Evolutionary conservation across 148 eudicot species (phyloP), one percentile per base, ranked within the genome.

Genomic region (Vaccinium myrtillus): DNA sequence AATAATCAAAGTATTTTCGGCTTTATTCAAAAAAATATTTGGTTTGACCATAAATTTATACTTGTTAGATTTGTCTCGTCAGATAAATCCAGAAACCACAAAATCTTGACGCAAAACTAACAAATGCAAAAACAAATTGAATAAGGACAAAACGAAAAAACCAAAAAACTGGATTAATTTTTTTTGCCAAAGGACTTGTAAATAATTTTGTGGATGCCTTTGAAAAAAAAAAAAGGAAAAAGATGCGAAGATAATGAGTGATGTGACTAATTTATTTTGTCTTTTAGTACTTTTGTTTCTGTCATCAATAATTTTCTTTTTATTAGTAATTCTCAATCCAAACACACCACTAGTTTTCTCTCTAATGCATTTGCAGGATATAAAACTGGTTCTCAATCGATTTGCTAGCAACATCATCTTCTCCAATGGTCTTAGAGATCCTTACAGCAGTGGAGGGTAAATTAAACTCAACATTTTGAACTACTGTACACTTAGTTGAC

Each of bases 341-440:
- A 69, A 69, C 4, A 30, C 43, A 4, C 30, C 39, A 13, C 18
- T 30, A 30, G 30, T 48, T 6, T 19, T 75, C 25, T 75, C 6
- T 13, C 48, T 43, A 9, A 19, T 16, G 25, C 23, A 49, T 39
- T 76, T 76, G 79, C 83, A 90, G 92, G 92, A 87, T 51, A 90
- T 92, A 55, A 89, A 87, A 80, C 27, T 81, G 80, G 86, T 84
- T 15, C 92, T 92, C 1, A 63, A 36, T 13, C 81, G 86, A 25
- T 92, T 90, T 87, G 91, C 83, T 10, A 92, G 92, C 88, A 92
- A 92, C 82, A 92, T 92, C 67, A 92, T 92, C 9, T 92, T 92
- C 87, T 90, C 92, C 71, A 92, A 89, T 56, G 94, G 94, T 18
- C 82, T 90, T 1, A 85, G 86, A 84, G 92, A 92, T 89, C 92